phyloP scores from a whole-genome alignment of 305 asterid genomes.

The Fraxinus xanthoxyloides region DNA sequence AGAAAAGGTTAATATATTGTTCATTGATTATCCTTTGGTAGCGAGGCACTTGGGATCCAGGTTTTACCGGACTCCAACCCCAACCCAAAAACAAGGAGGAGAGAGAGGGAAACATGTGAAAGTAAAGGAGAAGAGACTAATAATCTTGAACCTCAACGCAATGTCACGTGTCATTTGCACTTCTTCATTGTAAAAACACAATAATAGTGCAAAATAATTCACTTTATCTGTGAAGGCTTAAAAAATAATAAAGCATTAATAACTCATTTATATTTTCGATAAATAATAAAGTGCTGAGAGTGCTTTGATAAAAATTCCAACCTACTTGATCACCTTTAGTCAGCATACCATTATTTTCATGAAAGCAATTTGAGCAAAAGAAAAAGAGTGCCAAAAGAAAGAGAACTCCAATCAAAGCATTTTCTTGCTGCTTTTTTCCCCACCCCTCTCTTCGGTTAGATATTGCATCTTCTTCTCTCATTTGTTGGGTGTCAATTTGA shows the following conservation, averaged over 20 bases:
- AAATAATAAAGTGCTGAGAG: constrained; percentile 22
- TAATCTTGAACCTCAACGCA: not conserved
- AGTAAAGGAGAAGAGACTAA: not conserved
- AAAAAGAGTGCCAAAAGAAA: constrained; percentile 16
- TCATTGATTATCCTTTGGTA: not conserved
- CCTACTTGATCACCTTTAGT: constrained; percentile 36
- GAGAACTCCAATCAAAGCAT: constrained; percentile 20
- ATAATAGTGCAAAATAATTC: not conserved
- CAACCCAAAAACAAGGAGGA: not conserved
- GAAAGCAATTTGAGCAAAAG: constrained; percentile 23
- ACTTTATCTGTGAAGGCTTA: not conserved
- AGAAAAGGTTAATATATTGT: not conserved
- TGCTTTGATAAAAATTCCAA: constrained; percentile 41
- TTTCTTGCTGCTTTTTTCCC: constrained; percentile 18
- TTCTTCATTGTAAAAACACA: not conserved
- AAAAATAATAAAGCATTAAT: not conserved
- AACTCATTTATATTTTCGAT: not conserved
- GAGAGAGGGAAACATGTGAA: not conserved
- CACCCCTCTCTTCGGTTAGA: not conserved
- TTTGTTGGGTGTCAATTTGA: not conserved
- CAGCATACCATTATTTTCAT: constrained; percentile 35
- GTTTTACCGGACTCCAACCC: not conserved
- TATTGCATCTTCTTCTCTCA: not conserved
- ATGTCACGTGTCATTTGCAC: not conserved
- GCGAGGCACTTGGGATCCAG: not conserved